Conservation (phyloP, 2,329 filamentous ascomycete species). For the Graphium sp. region DNA sequence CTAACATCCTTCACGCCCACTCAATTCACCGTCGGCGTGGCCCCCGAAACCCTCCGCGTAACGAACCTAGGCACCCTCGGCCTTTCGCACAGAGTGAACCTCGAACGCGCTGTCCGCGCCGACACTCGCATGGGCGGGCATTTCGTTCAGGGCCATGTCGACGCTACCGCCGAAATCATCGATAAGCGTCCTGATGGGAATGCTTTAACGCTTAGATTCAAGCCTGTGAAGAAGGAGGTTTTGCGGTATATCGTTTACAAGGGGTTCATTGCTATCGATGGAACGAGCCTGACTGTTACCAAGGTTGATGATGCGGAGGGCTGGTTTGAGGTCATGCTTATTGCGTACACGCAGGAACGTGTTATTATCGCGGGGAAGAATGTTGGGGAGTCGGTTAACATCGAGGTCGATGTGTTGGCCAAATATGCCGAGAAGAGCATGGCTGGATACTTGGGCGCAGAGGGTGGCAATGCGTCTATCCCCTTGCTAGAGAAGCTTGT, state of each 20-base stretch:
- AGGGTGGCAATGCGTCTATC: constrained; percentile 30
- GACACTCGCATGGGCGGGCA: constrained; percentile 94
- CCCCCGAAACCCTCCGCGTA: constrained; percentile 86
- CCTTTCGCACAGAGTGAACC: constrained; percentile 58
- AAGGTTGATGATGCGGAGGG: constrained; percentile 62
- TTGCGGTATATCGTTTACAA: constrained; percentile 89
- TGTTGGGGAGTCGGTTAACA: constrained; percentile 67
- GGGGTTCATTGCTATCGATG: constrained; percentile 87
- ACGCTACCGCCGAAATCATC: constrained; percentile 66
- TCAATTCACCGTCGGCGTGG: constrained; percentile 80
- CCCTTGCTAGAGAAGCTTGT: constrained; percentile 57
- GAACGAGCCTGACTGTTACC: constrained; percentile 85
- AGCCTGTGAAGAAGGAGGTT: constrained; percentile 50
- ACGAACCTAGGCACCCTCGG: constrained; percentile 77
- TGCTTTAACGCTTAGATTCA: constrained; percentile 71
- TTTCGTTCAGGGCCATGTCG: constrained; percentile 95
- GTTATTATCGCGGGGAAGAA: constrained; percentile 69
- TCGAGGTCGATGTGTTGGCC: constrained; percentile 79
- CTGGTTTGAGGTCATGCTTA: constrained; percentile 96
- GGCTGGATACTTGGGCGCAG: constrained; percentile 54
- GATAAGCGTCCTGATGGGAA: constrained; percentile 70
- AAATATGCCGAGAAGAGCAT: constrained; percentile 88
- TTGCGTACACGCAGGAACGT: constrained; percentile 88
- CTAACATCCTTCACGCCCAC: constrained; percentile 41
- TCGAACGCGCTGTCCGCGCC: constrained; percentile 83